phyloP scores from a whole-genome alignment of 306 rosid genomes.

The Prunus armeniaca region DNA sequence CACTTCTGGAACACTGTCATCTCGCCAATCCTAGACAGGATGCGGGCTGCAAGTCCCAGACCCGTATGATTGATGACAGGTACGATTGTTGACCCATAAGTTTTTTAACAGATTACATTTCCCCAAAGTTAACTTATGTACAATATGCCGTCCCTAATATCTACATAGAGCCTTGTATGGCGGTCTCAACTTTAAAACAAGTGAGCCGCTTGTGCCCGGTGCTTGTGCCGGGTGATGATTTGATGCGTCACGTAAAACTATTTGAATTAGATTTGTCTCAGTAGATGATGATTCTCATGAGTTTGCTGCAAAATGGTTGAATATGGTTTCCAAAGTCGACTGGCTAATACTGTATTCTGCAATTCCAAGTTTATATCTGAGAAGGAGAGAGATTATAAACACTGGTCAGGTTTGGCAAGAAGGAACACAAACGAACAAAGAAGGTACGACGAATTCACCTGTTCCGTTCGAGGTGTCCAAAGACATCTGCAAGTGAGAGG shows the following conservation, averaged over 20 bases:
- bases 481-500: constrained; percentile 84
- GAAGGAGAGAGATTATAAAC: constrained; percentile 16
- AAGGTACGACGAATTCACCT: constrained; percentile 41
- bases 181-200: not conserved
- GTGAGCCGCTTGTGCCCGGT: not conserved
- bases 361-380: constrained; percentile 64
- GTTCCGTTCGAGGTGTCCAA: constrained; percentile 77
- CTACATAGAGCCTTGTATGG: constrained; percentile 11
- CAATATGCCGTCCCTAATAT: constrained; percentile 12
- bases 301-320: constrained; percentile 86
- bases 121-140: not conserved
- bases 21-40: not conserved
- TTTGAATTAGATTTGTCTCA: not conserved
- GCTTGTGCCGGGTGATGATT: not conserved
- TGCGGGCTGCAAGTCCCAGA: not conserved
- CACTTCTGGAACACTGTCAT: not conserved
- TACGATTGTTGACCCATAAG: not conserved
- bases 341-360: constrained; percentile 96
- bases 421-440: constrained; percentile 4
- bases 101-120: not conserved
- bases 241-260: not conserved
- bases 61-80: not conserved
- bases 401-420: constrained; percentile 8
- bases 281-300: constrained; percentile 33
- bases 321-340: constrained; percentile 86